Evolutionary conservation across 164 flowering plant genomes (phyloP).

Genomic region (Macadamia tetraphylla): DNA sequence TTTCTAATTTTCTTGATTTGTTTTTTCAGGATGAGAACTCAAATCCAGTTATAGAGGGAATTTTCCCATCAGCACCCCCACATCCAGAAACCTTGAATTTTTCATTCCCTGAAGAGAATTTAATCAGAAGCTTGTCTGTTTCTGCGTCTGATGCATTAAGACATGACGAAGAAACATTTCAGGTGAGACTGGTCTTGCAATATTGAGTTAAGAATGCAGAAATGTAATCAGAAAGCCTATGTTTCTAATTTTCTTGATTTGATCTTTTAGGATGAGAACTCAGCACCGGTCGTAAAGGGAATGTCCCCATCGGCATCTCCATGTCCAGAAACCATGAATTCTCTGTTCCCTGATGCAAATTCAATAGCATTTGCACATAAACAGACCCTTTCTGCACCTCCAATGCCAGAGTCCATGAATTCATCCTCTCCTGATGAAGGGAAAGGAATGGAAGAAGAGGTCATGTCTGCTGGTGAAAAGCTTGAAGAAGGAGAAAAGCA

Average conservation of each 20-base stretch:
- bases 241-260: slow-evolving; percentile 1
- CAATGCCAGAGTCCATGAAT: slow-evolving; percentile 28
- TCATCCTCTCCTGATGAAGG: slow-evolving; percentile 19
- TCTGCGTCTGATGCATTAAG: slow-evolving; percentile 17
- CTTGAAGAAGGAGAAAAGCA: slow-evolving; percentile 16
- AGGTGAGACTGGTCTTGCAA: slow-evolving; percentile 28
- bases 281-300: background rate
- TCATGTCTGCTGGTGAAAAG: background rate
- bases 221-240: slow-evolving; percentile 5
- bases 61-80: no score
- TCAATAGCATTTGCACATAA: slow-evolving; percentile 10
- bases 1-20: no score
- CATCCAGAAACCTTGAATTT: no score
- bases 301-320: background rate
- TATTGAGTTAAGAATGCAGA: background rate
- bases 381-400: slow-evolving; percentile 32
- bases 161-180: slow-evolving; percentile 12
- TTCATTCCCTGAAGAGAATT: no score
- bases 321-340: slow-evolving; percentile 10
- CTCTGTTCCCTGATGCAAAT: slow-evolving; percentile 17
- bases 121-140: slow-evolving; percentile 26
- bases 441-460: slow-evolving; percentile 4
- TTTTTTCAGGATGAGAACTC: no score
- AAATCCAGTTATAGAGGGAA: no score
- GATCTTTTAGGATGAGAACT: slow-evolving; percentile 11